phyloP scores from a whole-genome alignment of 805 yeast genomes.

The Teunomyces barrocoloradensis region DNA sequence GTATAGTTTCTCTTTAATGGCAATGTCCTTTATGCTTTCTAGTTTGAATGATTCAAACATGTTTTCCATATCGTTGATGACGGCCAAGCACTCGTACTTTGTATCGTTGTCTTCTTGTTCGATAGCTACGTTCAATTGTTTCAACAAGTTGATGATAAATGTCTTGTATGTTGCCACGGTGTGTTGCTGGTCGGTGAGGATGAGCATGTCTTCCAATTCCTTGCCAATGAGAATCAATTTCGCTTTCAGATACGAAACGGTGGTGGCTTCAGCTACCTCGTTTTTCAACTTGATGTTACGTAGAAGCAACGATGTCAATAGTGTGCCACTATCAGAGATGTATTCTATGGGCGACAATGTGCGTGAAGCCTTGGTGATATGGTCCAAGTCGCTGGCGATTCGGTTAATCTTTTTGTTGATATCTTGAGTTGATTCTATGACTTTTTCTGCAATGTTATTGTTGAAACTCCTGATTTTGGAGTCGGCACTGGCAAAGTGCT shows the following conservation, averaged over 20 bases:
- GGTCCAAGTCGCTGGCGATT: slow-evolving; percentile 46
- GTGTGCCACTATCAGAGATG: slow-evolving; percentile 53
- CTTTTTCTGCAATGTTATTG: slow-evolving; percentile 52
- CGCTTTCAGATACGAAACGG: slow-evolving; percentile 62
- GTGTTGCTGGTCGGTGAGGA: slow-evolving; percentile 27
- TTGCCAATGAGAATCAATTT: slow-evolving; percentile 63
- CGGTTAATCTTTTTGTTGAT: slow-evolving; percentile 40
- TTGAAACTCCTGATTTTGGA: slow-evolving; percentile 40
- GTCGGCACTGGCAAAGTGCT: slow-evolving; percentile 27
- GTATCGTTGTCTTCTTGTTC: slow-evolving; percentile 52
- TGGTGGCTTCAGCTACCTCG: slow-evolving; percentile 49
- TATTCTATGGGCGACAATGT: slow-evolving; percentile 44
- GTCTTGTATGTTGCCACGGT: slow-evolving; percentile 49
- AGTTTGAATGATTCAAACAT: slow-evolving; percentile 60
- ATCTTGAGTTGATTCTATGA: slow-evolving; percentile 49
- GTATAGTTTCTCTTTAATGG: not conserved
- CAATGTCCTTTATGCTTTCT: slow-evolving; percentile 26
- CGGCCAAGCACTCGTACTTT: slow-evolving; percentile 64
- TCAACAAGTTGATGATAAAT: slow-evolving; percentile 56
- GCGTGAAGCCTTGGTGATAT: slow-evolving; percentile 42
- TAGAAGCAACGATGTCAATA: slow-evolving; percentile 43
- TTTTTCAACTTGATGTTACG: slow-evolving; percentile 50
- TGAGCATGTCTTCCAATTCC: slow-evolving; percentile 51
- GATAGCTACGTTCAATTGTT: slow-evolving; percentile 56
- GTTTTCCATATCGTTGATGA: slow-evolving; percentile 66